phyloP scores from a whole-genome alignment of 106 monocot species.

The Hemerocallis citrina region DNA sequence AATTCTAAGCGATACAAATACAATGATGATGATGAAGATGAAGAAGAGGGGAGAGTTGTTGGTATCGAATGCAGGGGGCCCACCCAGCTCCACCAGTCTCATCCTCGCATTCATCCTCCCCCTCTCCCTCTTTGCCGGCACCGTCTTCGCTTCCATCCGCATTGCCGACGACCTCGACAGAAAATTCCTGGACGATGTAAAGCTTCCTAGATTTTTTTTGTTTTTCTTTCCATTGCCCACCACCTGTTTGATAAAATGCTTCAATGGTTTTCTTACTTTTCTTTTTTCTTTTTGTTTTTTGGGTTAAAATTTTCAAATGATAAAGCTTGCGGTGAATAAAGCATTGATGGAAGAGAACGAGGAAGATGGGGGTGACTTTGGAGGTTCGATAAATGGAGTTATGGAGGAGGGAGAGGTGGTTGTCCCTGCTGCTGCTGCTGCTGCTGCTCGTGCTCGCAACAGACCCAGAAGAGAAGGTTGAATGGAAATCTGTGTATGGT shows the following conservation, averaged over 20 bases:
- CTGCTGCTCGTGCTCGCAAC: conserved; percentile 31
- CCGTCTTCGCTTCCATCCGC: conserved; percentile 58
- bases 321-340: conserved; percentile 47
- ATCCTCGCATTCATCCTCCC: conserved; percentile 73
- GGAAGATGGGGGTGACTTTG: not conserved
- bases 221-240: too few relatives aligned
- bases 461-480: conserved; percentile 26
- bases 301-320: too few relatives aligned
- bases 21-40: too few relatives aligned
- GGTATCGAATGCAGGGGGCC: conserved; percentile 46
- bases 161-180: conserved; percentile 66
- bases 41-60: conserved; percentile 15
- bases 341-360: conserved; percentile 49
- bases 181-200: conserved; percentile 71
- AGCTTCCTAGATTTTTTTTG: not conserved
- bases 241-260: not conserved
- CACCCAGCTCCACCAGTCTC: conserved; percentile 43
- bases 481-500: too few relatives aligned
- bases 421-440: conserved; percentile 5
- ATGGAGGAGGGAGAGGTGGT: conserved; percentile 6
- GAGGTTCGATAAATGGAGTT: not conserved
- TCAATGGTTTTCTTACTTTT: not conserved
- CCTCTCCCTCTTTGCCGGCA: conserved; percentile 71
- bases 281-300: not conserved
- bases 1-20: too few relatives aligned